These are phyloP conservation scores for Psilocybe azurescens DNA, from an alignment of 768 basidiomycete species.

Conservation along the genomic window DNA sequence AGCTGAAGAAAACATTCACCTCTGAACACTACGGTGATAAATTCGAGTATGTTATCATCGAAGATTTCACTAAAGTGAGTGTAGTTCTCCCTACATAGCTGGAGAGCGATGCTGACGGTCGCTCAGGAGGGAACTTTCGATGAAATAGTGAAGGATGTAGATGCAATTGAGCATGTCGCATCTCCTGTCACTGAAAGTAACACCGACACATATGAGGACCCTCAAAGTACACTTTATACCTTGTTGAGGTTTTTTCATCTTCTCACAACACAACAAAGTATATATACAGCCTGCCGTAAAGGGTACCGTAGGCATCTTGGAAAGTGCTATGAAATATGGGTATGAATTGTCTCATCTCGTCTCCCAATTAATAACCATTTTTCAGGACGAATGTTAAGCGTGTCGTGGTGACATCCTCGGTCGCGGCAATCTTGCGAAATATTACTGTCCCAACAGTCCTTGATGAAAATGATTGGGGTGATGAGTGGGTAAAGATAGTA, in stretches of 20 bases:
- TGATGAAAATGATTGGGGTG: constrained; percentile 68
- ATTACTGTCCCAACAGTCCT: not conserved
- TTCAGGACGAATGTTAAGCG: constrained; percentile 51
- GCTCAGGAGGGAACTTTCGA: constrained; percentile 71
- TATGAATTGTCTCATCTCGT: not conserved
- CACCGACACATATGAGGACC: constrained; percentile 45
- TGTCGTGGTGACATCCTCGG: constrained; percentile 69
- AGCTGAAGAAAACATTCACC: constrained; percentile 60
- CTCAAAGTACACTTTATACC: constrained; percentile 29
- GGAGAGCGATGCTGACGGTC: constrained; percentile 57
- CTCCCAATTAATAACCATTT: not conserved
- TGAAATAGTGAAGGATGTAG: constrained; percentile 75
- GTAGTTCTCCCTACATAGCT: constrained; percentile 40
- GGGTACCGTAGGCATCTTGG: constrained; percentile 68
- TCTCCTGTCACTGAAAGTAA: constrained; percentile 50
- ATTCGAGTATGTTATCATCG: constrained; percentile 71
- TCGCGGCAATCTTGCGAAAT: not conserved
- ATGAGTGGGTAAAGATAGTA: constrained; percentile 47
- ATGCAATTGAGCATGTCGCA: constrained; percentile 72
- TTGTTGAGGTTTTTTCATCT: too few relatives aligned
- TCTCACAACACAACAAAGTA: too few relatives aligned
- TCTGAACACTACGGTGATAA: constrained; percentile 49
- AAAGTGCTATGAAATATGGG: constrained; percentile 45
- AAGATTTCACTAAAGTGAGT: constrained; percentile 59
- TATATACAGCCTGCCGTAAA: constrained; percentile 59